Percentiles rank a stretch among this genome's conserved stretches.
Evolutionary conservation across 2,329 filamentous ascomycete species (phyloP).

Genomic region (Balansia obtecta): DNA sequence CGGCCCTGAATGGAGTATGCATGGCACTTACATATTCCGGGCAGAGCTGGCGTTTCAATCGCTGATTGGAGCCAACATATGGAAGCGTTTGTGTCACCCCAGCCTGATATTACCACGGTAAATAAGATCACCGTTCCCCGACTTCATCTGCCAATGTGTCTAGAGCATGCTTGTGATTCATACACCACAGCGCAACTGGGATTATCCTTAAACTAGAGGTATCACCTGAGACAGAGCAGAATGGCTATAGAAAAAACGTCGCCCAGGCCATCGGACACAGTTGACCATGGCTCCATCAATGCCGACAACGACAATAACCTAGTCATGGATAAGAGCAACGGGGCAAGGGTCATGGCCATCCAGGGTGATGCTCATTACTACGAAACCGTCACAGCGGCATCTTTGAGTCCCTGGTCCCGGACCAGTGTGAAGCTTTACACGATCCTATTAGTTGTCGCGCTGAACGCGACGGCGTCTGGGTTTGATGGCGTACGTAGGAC

Average conservation of each 20-base stretch:
- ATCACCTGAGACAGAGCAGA: background rate
- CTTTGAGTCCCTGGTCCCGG: constrained; percentile 20
- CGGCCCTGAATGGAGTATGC: no score
- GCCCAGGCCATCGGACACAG: background rate
- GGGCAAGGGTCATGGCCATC: constrained; percentile 14
- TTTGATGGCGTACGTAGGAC: constrained; percentile 20
- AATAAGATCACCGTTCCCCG: no score
- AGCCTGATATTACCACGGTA: no score
- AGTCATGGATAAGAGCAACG: constrained; percentile 9
- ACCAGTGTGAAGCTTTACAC: constrained; percentile 23
- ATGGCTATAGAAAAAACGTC: background rate
- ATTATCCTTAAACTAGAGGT: no score
- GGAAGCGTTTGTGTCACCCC: no score
- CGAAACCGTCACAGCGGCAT: constrained; percentile 16
- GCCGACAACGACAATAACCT: constrained; percentile 7
- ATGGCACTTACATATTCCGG: no score
- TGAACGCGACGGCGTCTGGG: constrained; percentile 25
- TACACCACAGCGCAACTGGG: no score
- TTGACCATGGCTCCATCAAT: constrained; percentile 7
- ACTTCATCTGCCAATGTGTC: no score
- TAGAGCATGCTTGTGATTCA: no score
- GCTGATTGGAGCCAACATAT: no score
- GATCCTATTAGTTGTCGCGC: constrained; percentile 22
- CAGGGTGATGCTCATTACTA: constrained; percentile 17
- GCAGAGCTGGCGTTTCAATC: no score